Conservation (phyloP, 2,329 filamentous ascomycete genomes). For the Sclerotiophoma versabilis region DNA sequence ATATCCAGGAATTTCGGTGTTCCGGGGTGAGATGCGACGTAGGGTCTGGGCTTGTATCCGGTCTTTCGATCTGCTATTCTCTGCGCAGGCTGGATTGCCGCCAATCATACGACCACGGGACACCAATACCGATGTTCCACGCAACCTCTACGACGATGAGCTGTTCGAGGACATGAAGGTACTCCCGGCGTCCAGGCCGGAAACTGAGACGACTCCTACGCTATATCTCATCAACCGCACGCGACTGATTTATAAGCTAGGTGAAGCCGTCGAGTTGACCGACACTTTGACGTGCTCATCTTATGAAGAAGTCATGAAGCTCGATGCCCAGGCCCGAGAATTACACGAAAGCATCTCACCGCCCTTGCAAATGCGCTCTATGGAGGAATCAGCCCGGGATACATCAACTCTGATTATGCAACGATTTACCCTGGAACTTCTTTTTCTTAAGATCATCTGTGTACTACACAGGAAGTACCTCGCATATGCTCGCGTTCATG, state of each 20-base stretch:
- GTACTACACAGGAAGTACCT: constrained; percentile 90
- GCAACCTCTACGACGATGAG: constrained; percentile 83
- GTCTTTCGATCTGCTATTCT: constrained; percentile 78
- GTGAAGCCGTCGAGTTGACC: constrained; percentile 72
- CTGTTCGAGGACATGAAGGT: constrained; percentile 72
- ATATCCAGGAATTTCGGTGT: constrained; percentile 74
- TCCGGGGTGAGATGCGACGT: constrained; percentile 75
- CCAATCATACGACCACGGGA: constrained; percentile 76
- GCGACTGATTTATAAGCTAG: constrained; percentile 71
- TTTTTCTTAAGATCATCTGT: constrained; percentile 89
- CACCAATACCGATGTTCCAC: constrained; percentile 76
- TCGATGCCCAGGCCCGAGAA: constrained; percentile 65
- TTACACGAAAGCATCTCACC: constrained; percentile 73
- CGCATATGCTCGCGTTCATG: constrained; percentile 73
- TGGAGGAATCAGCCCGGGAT: constrained; percentile 77
- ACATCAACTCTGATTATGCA: constrained; percentile 75
- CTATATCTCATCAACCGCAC: constrained; percentile 81
- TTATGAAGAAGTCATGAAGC: constrained; percentile 68
- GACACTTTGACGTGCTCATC: constrained; percentile 68
- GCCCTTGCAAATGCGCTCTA: constrained; percentile 75
- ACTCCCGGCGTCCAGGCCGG: constrained; percentile 71
- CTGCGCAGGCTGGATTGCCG: constrained; percentile 69
- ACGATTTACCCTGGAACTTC: constrained; percentile 80
- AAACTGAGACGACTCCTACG: constrained; percentile 75
- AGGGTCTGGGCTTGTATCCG: constrained; percentile 73